A percentile compares a stretch with the other conserved stretches of the same genome.
phyloP scores from a whole-genome alignment of 257 asterid species.

The Nicotiana benthamiana region DNA sequence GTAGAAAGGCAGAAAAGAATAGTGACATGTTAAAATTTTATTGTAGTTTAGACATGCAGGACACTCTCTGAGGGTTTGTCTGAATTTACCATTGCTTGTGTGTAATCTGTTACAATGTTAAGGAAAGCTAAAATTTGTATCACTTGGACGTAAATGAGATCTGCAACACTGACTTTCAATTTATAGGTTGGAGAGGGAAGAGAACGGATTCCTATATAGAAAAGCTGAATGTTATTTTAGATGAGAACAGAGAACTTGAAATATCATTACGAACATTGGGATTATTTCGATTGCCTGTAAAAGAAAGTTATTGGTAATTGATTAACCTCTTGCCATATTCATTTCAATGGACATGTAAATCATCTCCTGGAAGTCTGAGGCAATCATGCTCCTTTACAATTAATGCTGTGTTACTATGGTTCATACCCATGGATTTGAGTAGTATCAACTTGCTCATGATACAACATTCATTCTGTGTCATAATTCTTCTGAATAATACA shows the following conservation, averaged over 20 bases:
- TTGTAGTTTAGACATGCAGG: background rate
- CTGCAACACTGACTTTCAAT: background rate
- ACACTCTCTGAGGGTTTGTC: background rate
- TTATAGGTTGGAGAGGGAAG: background rate
- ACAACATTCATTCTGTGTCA: background rate
- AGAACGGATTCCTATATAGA: background rate
- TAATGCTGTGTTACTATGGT: background rate
- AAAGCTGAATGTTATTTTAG: background rate
- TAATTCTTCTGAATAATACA: background rate
- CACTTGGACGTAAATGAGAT: background rate
- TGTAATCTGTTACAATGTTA: background rate
- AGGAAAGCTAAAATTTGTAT: background rate
- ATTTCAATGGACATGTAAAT: background rate
- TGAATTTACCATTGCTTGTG: background rate
- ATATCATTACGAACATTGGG: background rate
- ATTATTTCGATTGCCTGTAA: background rate
- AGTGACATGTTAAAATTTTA: background rate
- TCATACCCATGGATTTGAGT: background rate
- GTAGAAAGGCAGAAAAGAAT: background rate
- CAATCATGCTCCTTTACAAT: background rate
- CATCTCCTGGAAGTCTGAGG: background rate
- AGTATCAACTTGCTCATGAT: background rate
- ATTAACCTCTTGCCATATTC: background rate
- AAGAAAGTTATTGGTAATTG: background rate
- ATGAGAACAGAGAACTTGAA: background rate